Evolutionary conservation across 75 land plant species (phyloP), one percentile per base, ranked within the genome.

Genomic region (Pinus taeda): DNA sequence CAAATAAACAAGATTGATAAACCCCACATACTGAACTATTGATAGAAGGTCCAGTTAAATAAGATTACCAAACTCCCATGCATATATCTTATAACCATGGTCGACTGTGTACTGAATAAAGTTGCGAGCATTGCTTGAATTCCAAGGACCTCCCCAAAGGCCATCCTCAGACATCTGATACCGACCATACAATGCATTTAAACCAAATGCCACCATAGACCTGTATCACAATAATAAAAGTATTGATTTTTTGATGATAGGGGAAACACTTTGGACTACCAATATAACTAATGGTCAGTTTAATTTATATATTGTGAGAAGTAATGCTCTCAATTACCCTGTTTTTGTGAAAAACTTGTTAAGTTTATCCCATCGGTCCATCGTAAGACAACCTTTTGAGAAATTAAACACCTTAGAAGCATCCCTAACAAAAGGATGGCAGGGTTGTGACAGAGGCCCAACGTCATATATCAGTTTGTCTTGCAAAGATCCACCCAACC

Each of bases 31-130:
- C 45, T n/a, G 49, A 45, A 49, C 11, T 49, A 49, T 9, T 49
- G 1, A 49, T 49, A 49, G 55, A 49, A 49, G 55, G 55, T 9
- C 55, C 55, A 9, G 55, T 49, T 49, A 49, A 49, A 49, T 49
- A 9, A 49, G 12, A 49, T 60, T 91, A 95, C 98, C 98, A 80
- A 90, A 88, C 84, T 95, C 98, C 98, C 97, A 95, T 26, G 98
- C 96, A 73, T 86, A 81, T 37, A 95, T 85, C 22, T 66, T 79
- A 53, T 76, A 85, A 53, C 88, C 88, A 36, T 81, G 88, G 56
- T 78, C 81, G 21, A 74, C 76, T 15, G 88, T 80, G 75, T 76
- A 87, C 55, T 78, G 63, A 57, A 87, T 87, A 45, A 87, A 79
- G 69, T 75, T 80, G 45, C 66, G 76, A 22, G 88, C 83, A 75